These are phyloP conservation scores for Marsdenia floribunda DNA, from an alignment of 257 asterid genomes.

Conservation along the genomic window DNA sequence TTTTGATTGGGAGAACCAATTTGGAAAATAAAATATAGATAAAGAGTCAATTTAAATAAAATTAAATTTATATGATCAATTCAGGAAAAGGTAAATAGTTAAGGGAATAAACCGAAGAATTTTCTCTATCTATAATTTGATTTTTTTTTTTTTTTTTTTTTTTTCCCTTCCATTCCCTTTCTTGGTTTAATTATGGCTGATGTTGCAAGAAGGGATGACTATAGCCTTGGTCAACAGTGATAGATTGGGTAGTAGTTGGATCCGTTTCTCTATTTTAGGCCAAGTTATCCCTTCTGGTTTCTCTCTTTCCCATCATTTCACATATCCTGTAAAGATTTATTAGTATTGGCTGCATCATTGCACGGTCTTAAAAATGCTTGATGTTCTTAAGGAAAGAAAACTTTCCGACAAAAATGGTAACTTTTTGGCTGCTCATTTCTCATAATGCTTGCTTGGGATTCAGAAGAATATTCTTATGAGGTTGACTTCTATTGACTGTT, in stretches of 20 bases:
- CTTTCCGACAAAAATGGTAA: neutral
- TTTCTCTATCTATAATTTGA: neutral
- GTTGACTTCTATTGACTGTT: conserved; percentile 3
- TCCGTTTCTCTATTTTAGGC: conserved; percentile 4
- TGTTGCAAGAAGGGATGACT: neutral
- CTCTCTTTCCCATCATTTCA: neutral
- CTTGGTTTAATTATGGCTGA: neutral
- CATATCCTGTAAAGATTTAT: neutral
- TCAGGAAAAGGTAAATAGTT: too few relatives aligned
- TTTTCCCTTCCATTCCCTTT: neutral
- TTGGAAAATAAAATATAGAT: too few relatives aligned
- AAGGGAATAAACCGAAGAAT: too few relatives aligned
- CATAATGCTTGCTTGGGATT: neutral
- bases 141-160: too few relatives aligned
- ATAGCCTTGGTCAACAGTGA: neutral
- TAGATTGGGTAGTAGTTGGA: neutral
- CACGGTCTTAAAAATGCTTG: neutral
- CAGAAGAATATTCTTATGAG: neutral
- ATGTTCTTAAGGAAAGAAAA: neutral
- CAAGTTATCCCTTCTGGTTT: neutral
- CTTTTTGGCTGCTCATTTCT: neutral
- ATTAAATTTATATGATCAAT: too few relatives aligned
- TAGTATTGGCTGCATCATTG: neutral
- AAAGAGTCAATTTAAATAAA: too few relatives aligned
- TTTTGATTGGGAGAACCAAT: too few relatives aligned